These are phyloP conservation scores for Endoconidiophora polonica DNA, from an alignment of 2,329 filamentous ascomycete genomes.

Conservation along the genomic window DNA sequence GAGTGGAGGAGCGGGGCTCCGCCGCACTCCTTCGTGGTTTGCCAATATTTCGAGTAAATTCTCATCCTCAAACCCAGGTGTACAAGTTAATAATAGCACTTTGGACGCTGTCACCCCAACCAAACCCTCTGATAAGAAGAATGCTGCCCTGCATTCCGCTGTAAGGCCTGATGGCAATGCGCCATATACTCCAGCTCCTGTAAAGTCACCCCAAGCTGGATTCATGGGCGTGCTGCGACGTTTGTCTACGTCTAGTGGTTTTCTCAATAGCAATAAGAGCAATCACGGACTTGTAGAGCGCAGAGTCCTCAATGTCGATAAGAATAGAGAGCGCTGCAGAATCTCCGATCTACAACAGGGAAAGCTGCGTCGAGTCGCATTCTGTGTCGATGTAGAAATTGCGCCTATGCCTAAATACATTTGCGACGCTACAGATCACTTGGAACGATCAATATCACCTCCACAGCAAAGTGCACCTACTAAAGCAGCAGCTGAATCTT, in stretches of 20 bases:
- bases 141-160: constrained; percentile 42
- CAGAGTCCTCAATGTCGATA: constrained; percentile 71
- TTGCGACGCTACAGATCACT: no score
- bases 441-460: no score
- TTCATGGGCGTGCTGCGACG: constrained; percentile 72
- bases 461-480: constrained; percentile 29
- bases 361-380: constrained; percentile 76
- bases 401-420: constrained; percentile 65
- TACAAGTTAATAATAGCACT: not conserved
- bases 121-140: constrained; percentile 25
- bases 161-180: constrained; percentile 39
- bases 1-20: constrained; percentile 16
- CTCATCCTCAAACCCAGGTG: constrained; percentile 33
- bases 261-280: constrained; percentile 25
- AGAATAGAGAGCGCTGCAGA: constrained; percentile 58
- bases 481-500: not conserved
- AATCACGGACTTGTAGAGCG: constrained; percentile 62
- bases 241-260: constrained; percentile 50
- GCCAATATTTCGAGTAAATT: constrained; percentile 88
- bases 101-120: no score
- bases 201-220: constrained; percentile 48
- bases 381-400: constrained; percentile 95
- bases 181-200: constrained; percentile 59
- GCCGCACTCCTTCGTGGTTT: constrained; percentile 72
- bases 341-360: constrained; percentile 63